phyloP scores from a whole-genome alignment of 768 basidiomycete genomes.

The Cystobasidium tubakii region DNA sequence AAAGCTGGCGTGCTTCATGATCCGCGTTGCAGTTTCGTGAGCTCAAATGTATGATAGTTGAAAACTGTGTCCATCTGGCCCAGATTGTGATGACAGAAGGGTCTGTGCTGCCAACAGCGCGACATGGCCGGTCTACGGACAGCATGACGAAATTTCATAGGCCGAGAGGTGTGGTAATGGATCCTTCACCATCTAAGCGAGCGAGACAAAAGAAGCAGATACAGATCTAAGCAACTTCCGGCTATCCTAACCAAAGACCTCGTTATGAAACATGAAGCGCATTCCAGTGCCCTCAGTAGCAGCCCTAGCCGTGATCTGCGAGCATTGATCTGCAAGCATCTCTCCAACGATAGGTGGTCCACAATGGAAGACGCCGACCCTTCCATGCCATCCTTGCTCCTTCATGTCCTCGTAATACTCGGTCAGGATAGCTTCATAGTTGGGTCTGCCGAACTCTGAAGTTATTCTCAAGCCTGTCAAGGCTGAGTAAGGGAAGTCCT shows the following conservation, averaged over 20 bases:
- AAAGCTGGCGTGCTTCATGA: no score
- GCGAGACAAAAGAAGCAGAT: no score
- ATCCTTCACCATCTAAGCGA: no score
- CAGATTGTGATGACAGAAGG: no score
- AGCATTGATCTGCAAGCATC: constrained; percentile 18
- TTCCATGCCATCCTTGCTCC: constrained; percentile 24
- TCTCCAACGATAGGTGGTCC: constrained; percentile 28
- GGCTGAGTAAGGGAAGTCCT: constrained; percentile 26
- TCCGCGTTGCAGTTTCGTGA: no score
- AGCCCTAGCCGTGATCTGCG: constrained; percentile 16
- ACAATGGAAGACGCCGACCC: constrained; percentile 31
- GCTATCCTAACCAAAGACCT: constrained; percentile 14
- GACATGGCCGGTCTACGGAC: no score
- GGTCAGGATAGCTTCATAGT: constrained; percentile 10
- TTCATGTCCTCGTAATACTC: constrained; percentile 32
- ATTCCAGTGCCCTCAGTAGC: constrained; percentile 4
- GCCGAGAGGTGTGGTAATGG: no score
- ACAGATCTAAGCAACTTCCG: no score
- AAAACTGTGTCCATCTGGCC: no score
- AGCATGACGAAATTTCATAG: no score
- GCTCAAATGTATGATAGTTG: no score
- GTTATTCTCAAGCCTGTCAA: constrained; percentile 21
- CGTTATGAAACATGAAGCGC: constrained; percentile 31
- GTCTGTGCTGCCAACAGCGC: no score
- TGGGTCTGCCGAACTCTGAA: constrained; percentile 25